phyloP scores from a whole-genome alignment of 257 asterid genomes.

The Nicotiana tomentosiformis region DNA sequence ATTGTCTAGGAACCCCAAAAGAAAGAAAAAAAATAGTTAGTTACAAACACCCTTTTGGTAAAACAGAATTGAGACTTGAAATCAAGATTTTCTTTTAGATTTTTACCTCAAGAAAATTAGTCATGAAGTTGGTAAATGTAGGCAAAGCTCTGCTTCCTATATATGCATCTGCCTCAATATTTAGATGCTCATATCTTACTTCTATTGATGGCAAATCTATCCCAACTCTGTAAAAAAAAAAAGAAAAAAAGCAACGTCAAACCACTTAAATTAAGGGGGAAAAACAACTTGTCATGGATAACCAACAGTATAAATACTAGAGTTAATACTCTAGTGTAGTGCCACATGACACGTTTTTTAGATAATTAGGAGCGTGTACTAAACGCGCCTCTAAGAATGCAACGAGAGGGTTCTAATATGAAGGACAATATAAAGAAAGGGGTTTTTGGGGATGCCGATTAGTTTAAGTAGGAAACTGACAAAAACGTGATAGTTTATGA shows the following conservation, averaged over 20 bases:
- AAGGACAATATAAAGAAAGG: too few species aligned
- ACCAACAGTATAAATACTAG: not conserved
- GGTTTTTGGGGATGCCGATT: too few species aligned
- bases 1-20: not conserved
- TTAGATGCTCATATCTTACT: constrained; percentile 1
- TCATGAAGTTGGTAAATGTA: not conserved
- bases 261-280: not conserved
- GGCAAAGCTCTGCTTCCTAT: not conserved
- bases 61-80: not conserved
- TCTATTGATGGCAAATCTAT: not conserved
- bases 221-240: not conserved
- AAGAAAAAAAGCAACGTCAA: not conserved
- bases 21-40: not conserved
- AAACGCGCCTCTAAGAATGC: too few species aligned
- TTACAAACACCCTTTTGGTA: not conserved
- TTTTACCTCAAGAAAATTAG: not conserved
- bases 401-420: too few species aligned
- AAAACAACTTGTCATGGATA: not conserved
- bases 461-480: constrained; percentile 22
- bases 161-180: constrained; percentile 2
- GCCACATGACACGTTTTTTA: too few species aligned
- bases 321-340: too few species aligned
- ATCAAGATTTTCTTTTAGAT: not conserved
- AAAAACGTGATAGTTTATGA: too few species aligned
- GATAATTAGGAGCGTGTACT: too few species aligned